These are phyloP conservation scores for Aspergillus carlsbadensis DNA, from an alignment of 495 filamentous ascomycete genomes.

Conservation along the genomic window DNA sequence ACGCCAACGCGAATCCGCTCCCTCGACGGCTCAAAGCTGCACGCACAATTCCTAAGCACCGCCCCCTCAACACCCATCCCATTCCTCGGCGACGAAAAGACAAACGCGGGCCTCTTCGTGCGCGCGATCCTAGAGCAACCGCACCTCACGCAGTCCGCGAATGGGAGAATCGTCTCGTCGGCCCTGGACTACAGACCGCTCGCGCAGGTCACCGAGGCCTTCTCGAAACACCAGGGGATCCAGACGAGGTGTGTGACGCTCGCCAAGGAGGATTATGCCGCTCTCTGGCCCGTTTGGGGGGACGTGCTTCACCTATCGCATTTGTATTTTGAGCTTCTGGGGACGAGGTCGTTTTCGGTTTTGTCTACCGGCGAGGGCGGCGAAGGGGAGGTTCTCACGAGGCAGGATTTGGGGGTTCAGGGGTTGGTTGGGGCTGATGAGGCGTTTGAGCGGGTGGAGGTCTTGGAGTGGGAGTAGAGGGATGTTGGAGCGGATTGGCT, in stretches of 20 bases:
- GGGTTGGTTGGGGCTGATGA: constrained; percentile 16
- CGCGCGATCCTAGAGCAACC: constrained; percentile 39
- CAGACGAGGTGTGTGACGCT: constrained; percentile 21
- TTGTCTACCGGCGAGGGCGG: background rate
- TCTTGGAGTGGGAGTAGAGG: too few species aligned
- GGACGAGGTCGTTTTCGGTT: constrained; percentile 3
- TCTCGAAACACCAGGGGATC: constrained; percentile 34
- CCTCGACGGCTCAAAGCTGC: constrained; percentile 18
- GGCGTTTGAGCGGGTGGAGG: constrained; percentile 1
- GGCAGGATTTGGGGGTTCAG: constrained; percentile 5
- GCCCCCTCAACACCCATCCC: constrained; percentile 29
- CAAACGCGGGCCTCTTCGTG: constrained; percentile 39
- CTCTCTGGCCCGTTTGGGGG: constrained; percentile 15
- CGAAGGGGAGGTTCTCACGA: constrained; percentile 7
- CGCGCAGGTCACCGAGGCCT: constrained; percentile 35
- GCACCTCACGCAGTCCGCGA: constrained; percentile 11
- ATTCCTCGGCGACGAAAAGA: constrained; percentile 35
- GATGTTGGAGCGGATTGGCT: too few species aligned
- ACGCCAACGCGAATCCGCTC: background rate
- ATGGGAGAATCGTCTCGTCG: constrained; percentile 31
- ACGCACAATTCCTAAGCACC: constrained; percentile 32
- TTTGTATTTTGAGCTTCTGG: constrained; percentile 10
- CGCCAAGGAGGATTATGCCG: constrained; percentile 11
- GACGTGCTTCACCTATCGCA: constrained; percentile 13
- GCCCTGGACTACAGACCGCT: constrained; percentile 23